Evolutionary conservation across 352 stramenopile genomes (phyloP), one percentile per base, ranked within the genome.

Genomic region (Phytophthora ramorum): DNA sequence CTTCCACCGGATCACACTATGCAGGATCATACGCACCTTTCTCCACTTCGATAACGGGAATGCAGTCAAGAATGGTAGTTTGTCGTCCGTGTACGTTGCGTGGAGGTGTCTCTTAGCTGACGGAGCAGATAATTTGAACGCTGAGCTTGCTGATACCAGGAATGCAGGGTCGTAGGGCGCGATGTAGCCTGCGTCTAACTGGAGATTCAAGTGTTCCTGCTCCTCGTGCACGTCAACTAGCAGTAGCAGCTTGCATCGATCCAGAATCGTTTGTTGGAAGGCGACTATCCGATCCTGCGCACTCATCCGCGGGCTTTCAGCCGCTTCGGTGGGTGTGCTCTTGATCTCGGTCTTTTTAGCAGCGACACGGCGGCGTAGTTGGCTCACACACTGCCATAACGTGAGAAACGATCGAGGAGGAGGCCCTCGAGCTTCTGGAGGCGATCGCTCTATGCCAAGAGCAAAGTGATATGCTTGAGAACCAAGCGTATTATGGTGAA

Each of bases 361-460:
- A 16, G 75, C 74, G 38, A 85, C 51, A 13, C 60, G 68, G 5
- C 76, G 74, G 4, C 76, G 62, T 10, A 90, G 48, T 9, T 91
- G 81, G 3, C 85, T 85, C 20, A 92, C 83, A 28, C 52, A 62
- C 0, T 68, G 58, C 87, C 87, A 95, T 16, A 77, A 73, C 12
- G 8, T 53, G 0, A 73, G 26, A 40, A 79, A 89, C 0, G 44
- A 30, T 7, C 53, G 57, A 20, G 78, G 77, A 4, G 75, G 76
- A 22, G 51, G 16, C 2, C 34, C 0, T 20, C 24, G 34, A 4
- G 10, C 37, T 19, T 64, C 61, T 7, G 19, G 0, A 10, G 4
- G 0, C 17, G 28, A 51, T 12, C 1, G 35, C 34, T 30, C 10
- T 3, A 66, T 63, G 1, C 34, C 19, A 3, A 77, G 17, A 22